Percentiles rank a stretch among this genome's conserved stretches.
Evolutionary conservation across 2,329 filamentous ascomycete species (phyloP).

Genomic region (Cladosporium sp.): DNA sequence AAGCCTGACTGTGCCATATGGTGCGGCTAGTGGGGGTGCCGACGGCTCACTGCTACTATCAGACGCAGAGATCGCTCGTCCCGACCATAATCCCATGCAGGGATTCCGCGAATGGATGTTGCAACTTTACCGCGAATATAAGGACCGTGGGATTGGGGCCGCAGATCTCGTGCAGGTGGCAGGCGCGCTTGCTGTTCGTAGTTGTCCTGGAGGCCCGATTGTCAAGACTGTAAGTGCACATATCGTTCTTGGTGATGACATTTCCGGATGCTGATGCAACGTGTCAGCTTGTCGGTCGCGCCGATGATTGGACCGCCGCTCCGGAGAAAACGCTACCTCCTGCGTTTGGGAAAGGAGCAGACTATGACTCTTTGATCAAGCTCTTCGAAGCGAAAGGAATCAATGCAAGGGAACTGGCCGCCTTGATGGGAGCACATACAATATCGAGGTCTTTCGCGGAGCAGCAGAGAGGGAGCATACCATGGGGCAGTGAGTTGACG

Average conservation of each 20-base stretch:
- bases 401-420: conserved; percentile 52
- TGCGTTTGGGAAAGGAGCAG: conserved; percentile 41
- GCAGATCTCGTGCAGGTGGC: conserved; percentile 59
- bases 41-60: conserved; percentile 45
- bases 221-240: conserved; percentile 19
- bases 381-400: conserved; percentile 57
- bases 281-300: conserved; percentile 49
- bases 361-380: conserved; percentile 44
- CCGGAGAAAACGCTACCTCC: conserved; percentile 51
- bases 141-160: conserved; percentile 42
- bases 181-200: conserved; percentile 44
- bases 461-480: conserved; percentile 26
- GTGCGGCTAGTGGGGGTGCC: conserved; percentile 40
- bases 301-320: conserved; percentile 45
- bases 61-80: conserved; percentile 39
- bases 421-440: conserved; percentile 58
- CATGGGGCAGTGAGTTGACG: conserved; percentile 32
- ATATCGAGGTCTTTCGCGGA: conserved; percentile 49
- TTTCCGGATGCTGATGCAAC: neutral
- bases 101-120: conserved; percentile 46
- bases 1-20: conserved; percentile 22
- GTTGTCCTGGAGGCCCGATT: conserved; percentile 24
- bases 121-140: conserved; percentile 39
- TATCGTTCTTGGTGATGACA: neutral
- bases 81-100: conserved; percentile 50